These are phyloP conservation scores for Picea mariana DNA, from an alignment of 83 land plant genomes.

Conservation along the genomic window DNA sequence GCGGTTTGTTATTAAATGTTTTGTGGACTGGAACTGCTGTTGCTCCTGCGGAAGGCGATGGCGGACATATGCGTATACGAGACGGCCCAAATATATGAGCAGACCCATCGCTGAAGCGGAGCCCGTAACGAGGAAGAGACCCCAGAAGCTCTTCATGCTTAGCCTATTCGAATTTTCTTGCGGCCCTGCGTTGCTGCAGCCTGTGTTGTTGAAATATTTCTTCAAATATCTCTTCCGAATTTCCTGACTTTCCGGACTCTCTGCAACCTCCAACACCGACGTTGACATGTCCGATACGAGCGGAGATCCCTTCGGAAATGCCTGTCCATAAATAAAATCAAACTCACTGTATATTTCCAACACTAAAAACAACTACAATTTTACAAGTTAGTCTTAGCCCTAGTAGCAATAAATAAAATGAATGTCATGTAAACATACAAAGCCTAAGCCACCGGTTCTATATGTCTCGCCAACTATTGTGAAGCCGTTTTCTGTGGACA, in stretches of 20 bases:
- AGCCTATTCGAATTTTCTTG: conserved; percentile 19
- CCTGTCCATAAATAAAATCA: conserved; percentile 10
- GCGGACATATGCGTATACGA: background rate
- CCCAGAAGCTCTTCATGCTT: conserved; percentile 26
- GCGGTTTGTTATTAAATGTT: background rate
- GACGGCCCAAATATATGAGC: conserved; percentile 10
- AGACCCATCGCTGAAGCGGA: conserved; percentile 15
- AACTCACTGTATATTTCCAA: background rate
- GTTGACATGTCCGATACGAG: conserved; percentile 27
- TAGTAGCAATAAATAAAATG: background rate
- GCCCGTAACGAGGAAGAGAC: conserved; percentile 23
- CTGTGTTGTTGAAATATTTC: background rate
- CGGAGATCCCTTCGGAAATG: conserved; percentile 28
- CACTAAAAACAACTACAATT: background rate
- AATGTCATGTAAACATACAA: conserved; percentile 38
- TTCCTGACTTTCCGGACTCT: conserved; percentile 14
- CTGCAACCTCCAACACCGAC: conserved; percentile 22
- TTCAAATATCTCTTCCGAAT: conserved; percentile 21
- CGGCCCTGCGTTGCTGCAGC: background rate
- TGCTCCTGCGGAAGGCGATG: background rate
- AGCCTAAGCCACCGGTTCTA: conserved; percentile 74
- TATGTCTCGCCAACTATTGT: conserved; percentile 51
- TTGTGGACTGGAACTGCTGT: background rate
- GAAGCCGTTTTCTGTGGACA: conserved; percentile 53
- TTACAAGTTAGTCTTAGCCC: background rate